Base-by-base conservation (phyloP, 495 filamentous ascomycete species). In the Penicillium arizonense region DNA sequence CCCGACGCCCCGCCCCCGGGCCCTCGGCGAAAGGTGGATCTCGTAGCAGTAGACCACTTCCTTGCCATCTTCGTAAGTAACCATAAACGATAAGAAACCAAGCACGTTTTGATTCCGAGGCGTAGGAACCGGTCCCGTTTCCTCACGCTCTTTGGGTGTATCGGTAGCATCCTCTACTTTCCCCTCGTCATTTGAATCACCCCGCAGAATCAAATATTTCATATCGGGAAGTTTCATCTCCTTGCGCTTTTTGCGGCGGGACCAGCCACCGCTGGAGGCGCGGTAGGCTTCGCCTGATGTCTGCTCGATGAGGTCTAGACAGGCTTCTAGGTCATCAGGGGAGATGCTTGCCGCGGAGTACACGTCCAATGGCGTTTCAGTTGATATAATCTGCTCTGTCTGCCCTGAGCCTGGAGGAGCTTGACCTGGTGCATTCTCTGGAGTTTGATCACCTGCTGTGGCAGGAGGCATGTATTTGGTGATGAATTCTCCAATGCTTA, bases 11-110 rank as follows among this genome's bases (percentile, higher is more conserved):
- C 52, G 63, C 6, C 77, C 69, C 50, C 85, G 84, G 4, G 85
- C 66, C 2, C 53, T 58, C 1, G 76, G 68, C 36, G 76, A 67
- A 8, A 96, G 74, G 56, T 96, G 91, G 20, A 96, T 82, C 73
- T 96, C 91, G 66, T 96, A 96, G 69, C 88, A 87, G 58, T 96
- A 96, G 3, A 92, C 57, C 5, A 95, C 88, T 12, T 87, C 79
- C 26, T 81, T 70, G 0, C 82, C 82, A 53, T 87, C 87, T 59
- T 96, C 91, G 55, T 87, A 84, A 7, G 88, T 91, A 3, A 89
- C 81, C 87, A 92, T 90, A 61, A 94, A 83, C 3, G 89, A 93
- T 2, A 86, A 72, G 53, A 95, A 96, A 0, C 83, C 91, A 3
- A 73, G 65, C 1, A 87, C 59, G 2, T 48, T 18, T 14, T 53